Conservation (phyloP, 2,329 filamentous ascomycete genomes). For the Ophiostoma triangulosporum region DNA sequence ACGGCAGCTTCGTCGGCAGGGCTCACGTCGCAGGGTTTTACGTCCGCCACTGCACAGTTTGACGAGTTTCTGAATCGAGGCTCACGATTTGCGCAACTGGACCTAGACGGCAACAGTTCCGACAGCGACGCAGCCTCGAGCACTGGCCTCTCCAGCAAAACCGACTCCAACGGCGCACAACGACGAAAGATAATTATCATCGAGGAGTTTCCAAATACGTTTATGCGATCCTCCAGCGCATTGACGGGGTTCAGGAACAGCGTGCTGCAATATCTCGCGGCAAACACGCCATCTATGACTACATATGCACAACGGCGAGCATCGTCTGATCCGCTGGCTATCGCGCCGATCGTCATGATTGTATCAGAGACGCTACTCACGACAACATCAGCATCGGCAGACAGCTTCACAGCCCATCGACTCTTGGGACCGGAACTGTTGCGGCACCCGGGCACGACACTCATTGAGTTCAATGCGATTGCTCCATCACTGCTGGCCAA, state of each 20-base stretch:
- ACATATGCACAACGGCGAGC: conserved; percentile 24
- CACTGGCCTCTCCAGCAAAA: background rate
- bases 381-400: conserved; percentile 69
- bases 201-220: conserved; percentile 71
- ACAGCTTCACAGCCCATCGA: conserved; percentile 87
- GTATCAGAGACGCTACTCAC: conserved; percentile 84
- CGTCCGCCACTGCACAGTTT: conserved; percentile 67
- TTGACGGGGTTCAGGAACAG: conserved; percentile 61
- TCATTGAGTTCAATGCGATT: conserved; percentile 88
- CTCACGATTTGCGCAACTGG: conserved; percentile 55
- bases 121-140: conserved; percentile 17
- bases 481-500: conserved; percentile 76
- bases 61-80: conserved; percentile 81
- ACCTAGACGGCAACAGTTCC: conserved; percentile 15
- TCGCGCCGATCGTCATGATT: conserved; percentile 71
- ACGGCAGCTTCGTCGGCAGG: conserved; percentile 27
- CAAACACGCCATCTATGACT: conserved; percentile 45
- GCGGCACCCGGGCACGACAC: conserved; percentile 61
- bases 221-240: conserved; percentile 49
- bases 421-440: conserved; percentile 77
- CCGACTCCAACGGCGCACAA: background rate
- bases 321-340: conserved; percentile 25
- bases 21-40: conserved; percentile 45
- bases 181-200: conserved; percentile 50
- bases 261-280: conserved; percentile 60